phyloP scores from a whole-genome alignment of 495 filamentous ascomycete genomes.

The Astrocystis sublimbata region DNA sequence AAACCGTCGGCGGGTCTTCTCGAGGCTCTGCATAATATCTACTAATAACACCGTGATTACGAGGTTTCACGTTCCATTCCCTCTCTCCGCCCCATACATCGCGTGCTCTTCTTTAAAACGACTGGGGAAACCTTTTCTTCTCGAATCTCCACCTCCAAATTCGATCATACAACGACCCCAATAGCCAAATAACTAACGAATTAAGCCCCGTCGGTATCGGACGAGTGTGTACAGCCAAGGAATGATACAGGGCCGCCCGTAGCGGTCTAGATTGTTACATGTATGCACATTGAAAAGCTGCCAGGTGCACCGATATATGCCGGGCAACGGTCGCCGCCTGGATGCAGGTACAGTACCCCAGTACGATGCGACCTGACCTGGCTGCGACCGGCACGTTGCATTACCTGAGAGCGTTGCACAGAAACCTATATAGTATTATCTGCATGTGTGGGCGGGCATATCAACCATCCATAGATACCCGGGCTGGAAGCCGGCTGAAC shows the following conservation, averaged over 20 bases:
- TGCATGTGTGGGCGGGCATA: no score
- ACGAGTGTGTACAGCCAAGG: slow-evolving; percentile 1
- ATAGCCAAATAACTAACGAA: neutral
- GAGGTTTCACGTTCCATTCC: neutral
- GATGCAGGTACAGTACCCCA: no score
- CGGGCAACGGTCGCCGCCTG: slow-evolving; percentile 3
- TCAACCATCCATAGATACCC: no score
- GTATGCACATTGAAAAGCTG: neutral
- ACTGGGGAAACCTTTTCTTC: neutral
- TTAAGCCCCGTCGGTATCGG: neutral
- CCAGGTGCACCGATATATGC: slow-evolving; percentile 4
- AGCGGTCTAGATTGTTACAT: slow-evolving; percentile 5
- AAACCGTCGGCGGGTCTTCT: neutral
- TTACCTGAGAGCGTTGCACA: neutral
- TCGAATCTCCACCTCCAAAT: no score
- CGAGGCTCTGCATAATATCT: slow-evolving; percentile 2
- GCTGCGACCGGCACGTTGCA: slow-evolving; percentile 9
- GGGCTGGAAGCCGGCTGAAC: no score
- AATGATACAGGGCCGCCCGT: neutral
- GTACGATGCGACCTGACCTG: slow-evolving; percentile 7
- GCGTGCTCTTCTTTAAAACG: neutral
- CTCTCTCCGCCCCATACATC: neutral
- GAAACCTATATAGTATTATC: neutral
- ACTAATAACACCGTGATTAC: neutral
- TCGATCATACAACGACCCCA: neutral